A percentile compares a stretch with the other conserved stretches of the same genome.
These are phyloP conservation scores for Globisporangium spinosum DNA, from an alignment of 352 stramenopile species.

Conservation along the genomic window DNA sequence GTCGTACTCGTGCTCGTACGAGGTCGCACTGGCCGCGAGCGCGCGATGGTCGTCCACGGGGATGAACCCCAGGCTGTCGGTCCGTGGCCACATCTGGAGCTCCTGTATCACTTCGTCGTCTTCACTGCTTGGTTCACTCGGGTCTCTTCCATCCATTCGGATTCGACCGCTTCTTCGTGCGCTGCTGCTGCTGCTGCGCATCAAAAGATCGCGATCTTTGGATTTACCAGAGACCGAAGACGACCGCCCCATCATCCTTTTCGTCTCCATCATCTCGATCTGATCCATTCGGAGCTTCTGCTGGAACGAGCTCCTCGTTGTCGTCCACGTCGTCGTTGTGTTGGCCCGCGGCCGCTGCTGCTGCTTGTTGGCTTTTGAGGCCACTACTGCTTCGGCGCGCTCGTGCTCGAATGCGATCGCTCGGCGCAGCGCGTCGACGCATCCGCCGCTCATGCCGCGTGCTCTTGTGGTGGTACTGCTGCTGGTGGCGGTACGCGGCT, in stretches of 20 bases:
- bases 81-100: constrained; percentile 1
- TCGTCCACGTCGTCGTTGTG: background rate
- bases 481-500: background rate
- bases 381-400: background rate
- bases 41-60: background rate
- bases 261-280: constrained; percentile 9
- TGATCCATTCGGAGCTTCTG: background rate
- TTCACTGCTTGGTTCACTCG: background rate
- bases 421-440: constrained; percentile 1
- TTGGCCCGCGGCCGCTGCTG: background rate
- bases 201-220: constrained; percentile 4
- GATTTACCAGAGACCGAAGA: background rate
- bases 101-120: constrained; percentile 1
- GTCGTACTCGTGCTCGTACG: background rate
- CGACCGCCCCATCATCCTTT: constrained; percentile 13
- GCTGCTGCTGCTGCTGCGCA: background rate
- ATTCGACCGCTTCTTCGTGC: background rate
- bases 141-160: background rate
- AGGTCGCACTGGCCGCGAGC: constrained; percentile 1
- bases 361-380: background rate
- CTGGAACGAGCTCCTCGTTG: background rate
- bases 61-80: background rate
- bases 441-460: constrained; percentile 2
- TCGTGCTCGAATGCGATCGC: constrained; percentile 9
- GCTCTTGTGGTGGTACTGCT: background rate